phyloP scores from a whole-genome alignment of 2,329 filamentous ascomycete genomes.

The Diaporthe ilicicola region DNA sequence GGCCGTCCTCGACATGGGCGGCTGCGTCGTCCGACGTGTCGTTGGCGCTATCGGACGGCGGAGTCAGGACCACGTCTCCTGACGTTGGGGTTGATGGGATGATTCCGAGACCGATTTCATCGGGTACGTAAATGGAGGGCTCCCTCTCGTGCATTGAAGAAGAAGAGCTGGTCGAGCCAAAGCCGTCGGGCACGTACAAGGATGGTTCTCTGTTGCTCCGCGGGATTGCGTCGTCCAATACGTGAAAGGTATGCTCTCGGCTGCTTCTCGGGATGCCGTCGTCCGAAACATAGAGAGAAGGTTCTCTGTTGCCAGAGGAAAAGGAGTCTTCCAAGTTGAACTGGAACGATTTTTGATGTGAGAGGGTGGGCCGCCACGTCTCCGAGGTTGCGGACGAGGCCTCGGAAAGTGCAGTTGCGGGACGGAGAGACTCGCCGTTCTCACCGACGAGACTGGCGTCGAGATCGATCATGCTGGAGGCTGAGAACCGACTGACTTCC shows the following conservation, averaged over 20 bases:
- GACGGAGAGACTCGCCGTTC: constrained; percentile 57
- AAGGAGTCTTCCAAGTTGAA: constrained; percentile 68
- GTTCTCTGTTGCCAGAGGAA: constrained; percentile 55
- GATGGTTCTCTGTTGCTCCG: constrained; percentile 32
- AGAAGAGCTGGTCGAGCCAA: constrained; percentile 35
- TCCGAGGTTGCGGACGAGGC: constrained; percentile 47
- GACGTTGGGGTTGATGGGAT: constrained; percentile 36
- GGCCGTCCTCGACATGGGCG: constrained; percentile 12
- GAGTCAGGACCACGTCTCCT: constrained; percentile 59
- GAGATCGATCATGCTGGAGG: constrained; percentile 47
- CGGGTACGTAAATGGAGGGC: constrained; percentile 68
- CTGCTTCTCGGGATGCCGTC: constrained; percentile 27
- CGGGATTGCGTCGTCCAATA: constrained; percentile 26
- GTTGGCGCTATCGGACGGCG: constrained; percentile 37
- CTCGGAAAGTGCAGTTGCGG: constrained; percentile 68
- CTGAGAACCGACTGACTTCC: constrained; percentile 45
- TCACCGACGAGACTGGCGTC: constrained; percentile 47
- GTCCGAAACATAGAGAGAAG: constrained; percentile 25
- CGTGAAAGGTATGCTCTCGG: constrained; percentile 18
- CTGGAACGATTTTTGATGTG: constrained; percentile 66
- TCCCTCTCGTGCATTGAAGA: constrained; percentile 52
- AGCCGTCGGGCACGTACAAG: constrained; percentile 30
- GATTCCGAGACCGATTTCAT: constrained; percentile 62
- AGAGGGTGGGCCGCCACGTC: constrained; percentile 36
- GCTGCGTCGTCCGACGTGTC: constrained; percentile 30